Percentiles rank a stretch among this genome's conserved stretches.
These are phyloP conservation scores for Botrytis paeoniae DNA, from an alignment of 2,329 filamentous ascomycete species.

Conservation along the genomic window DNA sequence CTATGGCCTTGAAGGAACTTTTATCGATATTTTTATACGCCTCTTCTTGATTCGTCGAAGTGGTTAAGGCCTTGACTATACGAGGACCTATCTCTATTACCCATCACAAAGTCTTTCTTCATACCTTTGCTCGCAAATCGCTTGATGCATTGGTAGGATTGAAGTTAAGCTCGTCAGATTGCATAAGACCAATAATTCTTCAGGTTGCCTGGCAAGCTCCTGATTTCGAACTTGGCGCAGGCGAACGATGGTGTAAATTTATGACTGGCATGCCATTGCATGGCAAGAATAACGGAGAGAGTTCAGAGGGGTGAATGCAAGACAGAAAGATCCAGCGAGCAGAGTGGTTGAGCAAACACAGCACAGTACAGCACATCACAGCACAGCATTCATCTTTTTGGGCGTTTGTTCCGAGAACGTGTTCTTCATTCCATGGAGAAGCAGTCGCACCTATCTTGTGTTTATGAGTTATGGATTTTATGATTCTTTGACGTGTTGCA, in stretches of 20 bases:
- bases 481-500: not conserved
- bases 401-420: not conserved
- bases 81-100: slow-evolving; percentile 27
- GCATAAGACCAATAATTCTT: slow-evolving; percentile 44
- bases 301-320: slow-evolving; percentile 12
- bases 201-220: slow-evolving; percentile 55
- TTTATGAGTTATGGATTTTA: not conserved
- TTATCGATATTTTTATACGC: slow-evolving; percentile 60
- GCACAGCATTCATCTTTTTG: slow-evolving; percentile 33
- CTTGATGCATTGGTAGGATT: slow-evolving; percentile 39
- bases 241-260: slow-evolving; percentile 31
- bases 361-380: slow-evolving; percentile 28
- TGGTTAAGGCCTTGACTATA: slow-evolving; percentile 8
- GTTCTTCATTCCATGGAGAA: not conserved
- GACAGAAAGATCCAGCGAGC: slow-evolving; percentile 48
- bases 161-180: slow-evolving; percentile 61
- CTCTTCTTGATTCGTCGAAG: slow-evolving; percentile 19
- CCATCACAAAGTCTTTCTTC: slow-evolving; percentile 42
- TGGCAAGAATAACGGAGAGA: slow-evolving; percentile 19
- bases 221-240: slow-evolving; percentile 38
- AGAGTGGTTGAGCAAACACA: slow-evolving; percentile 45
- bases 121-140: slow-evolving; percentile 32
- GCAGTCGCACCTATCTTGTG: slow-evolving; percentile 1
- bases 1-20: slow-evolving; percentile 62
- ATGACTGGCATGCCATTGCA: slow-evolving; percentile 15